Base-by-base conservation (phyloP, 148 eudicot genomes). In the Vaccinium macrocarpon region DNA sequence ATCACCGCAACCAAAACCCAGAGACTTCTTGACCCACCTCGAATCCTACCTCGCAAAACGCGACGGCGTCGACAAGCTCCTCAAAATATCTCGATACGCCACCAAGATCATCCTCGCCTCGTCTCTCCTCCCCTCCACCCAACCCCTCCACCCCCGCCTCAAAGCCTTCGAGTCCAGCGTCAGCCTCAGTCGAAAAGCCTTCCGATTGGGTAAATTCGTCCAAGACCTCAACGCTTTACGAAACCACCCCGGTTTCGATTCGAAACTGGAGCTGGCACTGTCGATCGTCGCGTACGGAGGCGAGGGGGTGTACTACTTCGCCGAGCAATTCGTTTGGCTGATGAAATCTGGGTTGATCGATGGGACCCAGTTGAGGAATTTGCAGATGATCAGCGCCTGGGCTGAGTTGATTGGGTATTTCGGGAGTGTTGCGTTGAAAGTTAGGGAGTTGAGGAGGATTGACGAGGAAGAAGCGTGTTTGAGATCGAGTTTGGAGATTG, bases 1-100 rank as follows among this genome's bases (percentile, higher is more conserved):
- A 29, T 62, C 70, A 10, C 70, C 57, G 35, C 78, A 72, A 0
- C 14, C 78, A 13, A 84, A 86, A 19, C 29, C 86, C 53, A 81
- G 85, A 38, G 99, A 97, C 85, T 91, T 95, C 62, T 83, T 97
- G 16, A 89, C 66, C 72, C 98, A 93, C 88, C 88, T 97, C 61
- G 99, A 97, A 92, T n/a, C 86, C n/a, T 97, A 97, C 90, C 89
- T 97, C 61, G 90, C 99, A 10, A 97, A 95, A 74, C 95, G 99
- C 5, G 99, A 97, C 85, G 99, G 99, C 35, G 94, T 97, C 29
- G 99, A 97, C 88, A 97, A 97, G 76, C 92, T 97, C 70, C 88
- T 97, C 75, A 97, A 97, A 75, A 95, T 97, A 88, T 91, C 97
- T 0, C 91, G 98, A 2, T 97, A 97, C 93, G 93, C 99, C 66